A percentile compares a stretch with the other conserved stretches of the same genome.
Evolutionary conservation across 352 stramenopile species (phyloP).

Genomic region (Globisporangium cylindrosporum): DNA sequence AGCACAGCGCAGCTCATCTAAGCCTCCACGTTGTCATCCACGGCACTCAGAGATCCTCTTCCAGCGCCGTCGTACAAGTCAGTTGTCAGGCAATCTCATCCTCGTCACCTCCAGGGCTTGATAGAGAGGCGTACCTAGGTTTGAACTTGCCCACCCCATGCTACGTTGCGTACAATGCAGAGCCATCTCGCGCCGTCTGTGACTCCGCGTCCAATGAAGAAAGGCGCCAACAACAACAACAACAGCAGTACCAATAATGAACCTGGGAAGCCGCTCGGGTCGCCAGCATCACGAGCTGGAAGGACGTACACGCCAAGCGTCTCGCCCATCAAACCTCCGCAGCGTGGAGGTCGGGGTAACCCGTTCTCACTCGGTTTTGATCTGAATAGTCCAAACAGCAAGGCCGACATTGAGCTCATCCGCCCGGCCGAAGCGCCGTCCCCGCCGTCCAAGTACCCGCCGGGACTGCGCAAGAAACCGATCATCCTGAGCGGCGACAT

Average conservation of each 20-base stretch:
- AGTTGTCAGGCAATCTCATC: background rate
- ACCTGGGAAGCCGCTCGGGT: conserved; percentile 11
- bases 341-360: background rate
- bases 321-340: conserved; percentile 43
- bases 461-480: conserved; percentile 51
- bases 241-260: conserved; percentile 11
- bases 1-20: background rate
- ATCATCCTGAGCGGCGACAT: conserved; percentile 68
- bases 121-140: background rate
- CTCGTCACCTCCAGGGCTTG: background rate
- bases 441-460: conserved; percentile 10
- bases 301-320: conserved; percentile 46
- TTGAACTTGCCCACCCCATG: background rate
- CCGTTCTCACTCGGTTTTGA: conserved; percentile 12
- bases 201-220: conserved; percentile 58
- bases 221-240: conserved; percentile 3
- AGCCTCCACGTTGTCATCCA: background rate
- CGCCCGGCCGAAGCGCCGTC: conserved; percentile 28
- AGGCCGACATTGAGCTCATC: conserved; percentile 12
- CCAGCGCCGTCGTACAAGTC: background rate
- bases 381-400: conserved; percentile 12
- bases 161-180: conserved; percentile 4
- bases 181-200: conserved; percentile 58
- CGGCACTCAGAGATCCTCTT: background rate
- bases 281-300: conserved; percentile 25